phyloP scores from a whole-genome alignment of 805 yeast genomes.

The Torulaspora microellipsoides region DNA sequence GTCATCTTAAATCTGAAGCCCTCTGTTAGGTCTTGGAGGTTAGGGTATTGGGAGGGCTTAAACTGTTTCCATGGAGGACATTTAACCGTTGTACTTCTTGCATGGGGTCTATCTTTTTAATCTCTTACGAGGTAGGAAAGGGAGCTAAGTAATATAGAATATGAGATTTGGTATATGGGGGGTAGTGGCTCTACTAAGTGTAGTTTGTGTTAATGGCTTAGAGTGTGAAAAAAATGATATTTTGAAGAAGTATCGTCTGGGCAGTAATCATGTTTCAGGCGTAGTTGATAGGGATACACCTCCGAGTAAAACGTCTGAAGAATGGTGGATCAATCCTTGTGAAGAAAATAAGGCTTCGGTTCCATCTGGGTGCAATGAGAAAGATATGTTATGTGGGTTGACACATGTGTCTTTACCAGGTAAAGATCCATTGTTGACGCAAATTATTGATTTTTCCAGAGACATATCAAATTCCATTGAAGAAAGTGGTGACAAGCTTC shows the following conservation, averaged over 20 bases:
- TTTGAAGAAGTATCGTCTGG: slow-evolving; percentile 24
- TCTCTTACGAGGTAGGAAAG: no score
- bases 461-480: slow-evolving; percentile 28
- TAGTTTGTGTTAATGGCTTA: slow-evolving; percentile 1
- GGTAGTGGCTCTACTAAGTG: neutral
- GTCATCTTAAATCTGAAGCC: no score
- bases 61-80: no score
- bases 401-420: slow-evolving; percentile 52
- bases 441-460: slow-evolving; percentile 51
- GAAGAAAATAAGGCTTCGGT: slow-evolving; percentile 38
- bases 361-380: slow-evolving; percentile 54
- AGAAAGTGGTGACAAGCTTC: slow-evolving; percentile 34
- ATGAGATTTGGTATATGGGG: slow-evolving; percentile 1
- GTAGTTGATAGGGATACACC: slow-evolving; percentile 56
- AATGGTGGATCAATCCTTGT: slow-evolving; percentile 74
- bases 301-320: slow-evolving; percentile 59
- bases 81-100: no score
- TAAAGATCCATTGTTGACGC: slow-evolving; percentile 45
- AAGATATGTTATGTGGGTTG: slow-evolving; percentile 76
- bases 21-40: no score
- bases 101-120: no score
- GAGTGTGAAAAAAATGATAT: slow-evolving; percentile 24
- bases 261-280: slow-evolving; percentile 42
- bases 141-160: no score
- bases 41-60: no score